Conservation (phyloP, 2,329 filamentous ascomycete genomes). For the Aspergillus versicolor region DNA sequence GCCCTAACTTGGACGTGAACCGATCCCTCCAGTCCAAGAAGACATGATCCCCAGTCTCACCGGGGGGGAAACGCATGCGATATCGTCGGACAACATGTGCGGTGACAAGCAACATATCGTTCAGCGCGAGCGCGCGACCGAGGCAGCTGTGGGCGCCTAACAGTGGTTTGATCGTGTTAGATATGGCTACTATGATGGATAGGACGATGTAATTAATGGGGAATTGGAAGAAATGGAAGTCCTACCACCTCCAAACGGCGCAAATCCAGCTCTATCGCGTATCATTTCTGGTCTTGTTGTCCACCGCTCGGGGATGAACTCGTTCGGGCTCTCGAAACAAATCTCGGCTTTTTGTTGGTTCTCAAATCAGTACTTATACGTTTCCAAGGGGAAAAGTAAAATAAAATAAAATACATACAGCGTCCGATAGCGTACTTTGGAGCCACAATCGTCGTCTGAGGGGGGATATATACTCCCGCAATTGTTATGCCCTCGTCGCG, state of each 20-base stretch:
- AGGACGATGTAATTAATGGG: too few species aligned
- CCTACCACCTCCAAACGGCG: slow-evolving; percentile 19
- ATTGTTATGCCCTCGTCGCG: slow-evolving; percentile 12
- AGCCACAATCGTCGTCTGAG: slow-evolving; percentile 18
- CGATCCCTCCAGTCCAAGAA: slow-evolving; percentile 13
- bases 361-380: too few species aligned
- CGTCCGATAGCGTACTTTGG: slow-evolving; percentile 17
- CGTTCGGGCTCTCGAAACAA: slow-evolving; percentile 9
- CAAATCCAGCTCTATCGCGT: slow-evolving; percentile 12
- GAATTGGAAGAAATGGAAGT: too few species aligned
- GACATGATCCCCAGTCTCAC: slow-evolving; percentile 12
- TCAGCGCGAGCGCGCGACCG: slow-evolving; percentile 16
- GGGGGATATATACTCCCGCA: slow-evolving; percentile 17
- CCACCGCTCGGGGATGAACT: slow-evolving; percentile 22
- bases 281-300: slow-evolving; percentile 14
- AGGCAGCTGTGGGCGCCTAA: slow-evolving; percentile 17
- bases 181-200: neutral
- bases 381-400: too few species aligned
- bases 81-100: slow-evolving; percentile 16
- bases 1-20: slow-evolving; percentile 17
- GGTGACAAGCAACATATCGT: slow-evolving; percentile 18
- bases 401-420: slow-evolving; percentile 6
- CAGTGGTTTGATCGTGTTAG: neutral
- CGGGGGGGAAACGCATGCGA: slow-evolving; percentile 8
- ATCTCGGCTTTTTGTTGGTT: slow-evolving; percentile 11